Evolutionary conservation across 2,329 filamentous ascomycete genomes (phyloP).

Genomic region (Calonectria pseudoturangicola): DNA sequence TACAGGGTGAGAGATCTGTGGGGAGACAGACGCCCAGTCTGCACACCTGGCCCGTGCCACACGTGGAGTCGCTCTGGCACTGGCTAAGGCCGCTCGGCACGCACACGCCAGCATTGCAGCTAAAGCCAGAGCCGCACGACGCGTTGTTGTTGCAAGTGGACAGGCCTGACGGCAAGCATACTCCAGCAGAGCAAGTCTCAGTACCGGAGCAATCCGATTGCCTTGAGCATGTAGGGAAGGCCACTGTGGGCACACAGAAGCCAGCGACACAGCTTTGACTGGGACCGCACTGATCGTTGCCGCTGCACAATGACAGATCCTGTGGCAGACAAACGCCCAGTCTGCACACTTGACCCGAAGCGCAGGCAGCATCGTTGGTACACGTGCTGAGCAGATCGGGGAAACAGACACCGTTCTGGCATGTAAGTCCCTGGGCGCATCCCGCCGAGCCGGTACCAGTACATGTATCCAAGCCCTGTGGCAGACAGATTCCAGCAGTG

Average conservation of each 20-base stretch:
- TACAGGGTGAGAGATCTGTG: conserved; percentile 3
- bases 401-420: conserved; percentile 19
- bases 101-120: conserved; percentile 15
- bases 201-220: background rate
- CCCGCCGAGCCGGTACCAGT: background rate
- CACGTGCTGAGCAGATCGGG: conserved; percentile 2
- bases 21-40: conserved; percentile 18
- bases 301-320: background rate
- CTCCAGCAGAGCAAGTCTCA: conserved; percentile 24
- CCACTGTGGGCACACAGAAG: conserved; percentile 21
- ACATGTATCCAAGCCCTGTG: conserved; percentile 9
- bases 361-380: background rate
- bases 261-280: conserved; percentile 18
- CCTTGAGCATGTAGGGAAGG: conserved; percentile 11
- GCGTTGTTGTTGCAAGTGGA: conserved; percentile 3
- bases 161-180: conserved; percentile 16
- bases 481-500: conserved; percentile 14
- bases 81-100: background rate
- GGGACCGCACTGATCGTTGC: background rate
- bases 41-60: conserved; percentile 2
- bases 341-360: background rate
- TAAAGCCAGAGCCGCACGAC: background rate
- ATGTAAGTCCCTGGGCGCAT: conserved; percentile 17
- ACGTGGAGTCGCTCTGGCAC: background rate
- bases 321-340: conserved; percentile 19